phyloP scores from a whole-genome alignment of 768 basidiomycete genomes.

The Galerina sulciceps region DNA sequence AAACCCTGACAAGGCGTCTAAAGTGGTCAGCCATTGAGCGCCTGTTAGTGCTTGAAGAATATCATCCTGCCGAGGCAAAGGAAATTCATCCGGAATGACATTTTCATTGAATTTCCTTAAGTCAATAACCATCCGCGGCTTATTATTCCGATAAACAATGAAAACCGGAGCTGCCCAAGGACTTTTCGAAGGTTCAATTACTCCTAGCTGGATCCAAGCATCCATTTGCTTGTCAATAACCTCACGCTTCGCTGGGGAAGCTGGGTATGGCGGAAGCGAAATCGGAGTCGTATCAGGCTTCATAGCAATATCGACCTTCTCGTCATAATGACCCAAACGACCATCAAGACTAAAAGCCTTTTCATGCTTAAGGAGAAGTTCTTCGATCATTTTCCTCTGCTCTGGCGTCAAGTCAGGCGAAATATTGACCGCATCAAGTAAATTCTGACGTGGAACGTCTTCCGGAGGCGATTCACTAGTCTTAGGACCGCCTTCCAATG shows the following conservation, averaged over 20 bases:
- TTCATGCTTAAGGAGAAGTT: background rate
- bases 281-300: conserved; percentile 28
- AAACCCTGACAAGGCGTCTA: conserved; percentile 37
- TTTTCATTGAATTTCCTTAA: conserved; percentile 25
- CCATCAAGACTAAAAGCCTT: conserved; percentile 2
- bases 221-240: conserved; percentile 25
- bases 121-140: conserved; percentile 41
- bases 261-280: conserved; percentile 25
- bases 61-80: conserved; percentile 25
- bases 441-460: background rate
- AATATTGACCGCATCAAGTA: conserved; percentile 12
- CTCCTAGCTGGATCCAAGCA: conserved; percentile 34
- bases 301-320: background rate
- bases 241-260: conserved; percentile 30
- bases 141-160: conserved; percentile 40
- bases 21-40: conserved; percentile 31
- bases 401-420: background rate
- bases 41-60: conserved; percentile 34
- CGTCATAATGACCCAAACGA: background rate
- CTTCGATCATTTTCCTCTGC: conserved; percentile 1
- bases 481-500: conserved; percentile 34
- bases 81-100: conserved; percentile 29
- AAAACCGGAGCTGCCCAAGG: conserved; percentile 38
- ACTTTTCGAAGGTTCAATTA: conserved; percentile 44
- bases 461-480: conserved; percentile 26